A percentile compares a stretch with the other conserved stretches of the same genome.
phyloP scores from a whole-genome alignment of 768 basidiomycete species.

The Russula lepida region DNA sequence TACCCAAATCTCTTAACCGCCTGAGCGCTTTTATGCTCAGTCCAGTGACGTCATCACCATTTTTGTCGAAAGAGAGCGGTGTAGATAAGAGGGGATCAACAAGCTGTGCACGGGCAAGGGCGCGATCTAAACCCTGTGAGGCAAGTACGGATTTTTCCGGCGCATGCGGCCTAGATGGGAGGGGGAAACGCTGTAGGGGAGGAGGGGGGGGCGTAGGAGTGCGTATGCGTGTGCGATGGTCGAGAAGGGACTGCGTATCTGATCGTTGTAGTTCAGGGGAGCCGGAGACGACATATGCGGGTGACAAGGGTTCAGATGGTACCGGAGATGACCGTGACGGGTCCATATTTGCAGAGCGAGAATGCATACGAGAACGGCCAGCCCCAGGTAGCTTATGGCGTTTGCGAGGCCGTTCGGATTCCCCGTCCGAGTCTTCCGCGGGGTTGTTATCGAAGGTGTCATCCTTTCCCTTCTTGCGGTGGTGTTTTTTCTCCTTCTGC shows the following conservation, averaged over 20 bases:
- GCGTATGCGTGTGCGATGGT: background rate
- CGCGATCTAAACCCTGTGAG: constrained; percentile 70
- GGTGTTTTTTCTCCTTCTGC: constrained; percentile 5
- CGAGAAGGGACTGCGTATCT: background rate
- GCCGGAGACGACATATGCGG: background rate
- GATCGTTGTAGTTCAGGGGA: constrained; percentile 1
- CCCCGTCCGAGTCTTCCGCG: background rate
- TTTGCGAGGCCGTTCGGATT: constrained; percentile 33
- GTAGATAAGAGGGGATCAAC: constrained; percentile 47
- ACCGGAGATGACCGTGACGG: background rate
- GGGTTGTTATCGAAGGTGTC: background rate
- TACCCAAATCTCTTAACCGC: constrained; percentile 65
- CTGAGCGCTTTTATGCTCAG: constrained; percentile 52
- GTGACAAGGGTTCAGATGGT: background rate
- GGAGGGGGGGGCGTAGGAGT: constrained; percentile 27
- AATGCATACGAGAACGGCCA: background rate
- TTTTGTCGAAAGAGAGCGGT: constrained; percentile 37
- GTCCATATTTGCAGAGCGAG: background rate
- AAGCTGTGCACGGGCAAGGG: constrained; percentile 58
- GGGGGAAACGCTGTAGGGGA: constrained; percentile 59
- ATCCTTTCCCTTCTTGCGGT: background rate
- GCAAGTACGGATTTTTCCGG: constrained; percentile 66
- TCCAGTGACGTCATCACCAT: constrained; percentile 37
- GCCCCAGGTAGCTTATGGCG: constrained; percentile 24
- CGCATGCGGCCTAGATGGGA: constrained; percentile 54